Evolutionary conservation across 1,139 yeast genomes (phyloP).

Genomic region (Saccharomyces pastorianus): DNA sequence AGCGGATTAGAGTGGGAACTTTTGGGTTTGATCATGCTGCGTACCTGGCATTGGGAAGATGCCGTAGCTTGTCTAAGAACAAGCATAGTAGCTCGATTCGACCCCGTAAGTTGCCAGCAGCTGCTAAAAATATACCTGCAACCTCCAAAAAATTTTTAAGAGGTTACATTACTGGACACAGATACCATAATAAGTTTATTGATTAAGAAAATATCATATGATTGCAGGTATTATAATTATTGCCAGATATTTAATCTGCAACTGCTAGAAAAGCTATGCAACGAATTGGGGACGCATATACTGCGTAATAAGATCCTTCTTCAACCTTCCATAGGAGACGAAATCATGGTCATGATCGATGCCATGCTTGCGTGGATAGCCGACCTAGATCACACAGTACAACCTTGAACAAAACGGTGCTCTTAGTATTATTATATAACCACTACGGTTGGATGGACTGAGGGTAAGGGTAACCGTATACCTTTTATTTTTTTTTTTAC

Average conservation of each 20-base stretch:
- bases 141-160: conserved; percentile 12
- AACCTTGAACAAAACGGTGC: neutral
- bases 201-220: conserved; percentile 32
- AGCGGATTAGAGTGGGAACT: conserved; percentile 92
- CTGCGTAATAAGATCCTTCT: conserved; percentile 31
- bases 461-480: neutral
- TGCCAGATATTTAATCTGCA: conserved; percentile 30
- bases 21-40: conserved; percentile 70
- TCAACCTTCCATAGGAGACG: conserved; percentile 18
- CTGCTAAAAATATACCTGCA: conserved; percentile 31
- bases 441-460: neutral
- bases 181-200: conserved; percentile 31
- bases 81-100: conserved; percentile 67
- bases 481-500: neutral
- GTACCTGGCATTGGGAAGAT: conserved; percentile 72
- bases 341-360: conserved; percentile 19
- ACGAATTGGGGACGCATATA: conserved; percentile 28
- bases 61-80: conserved; percentile 75
- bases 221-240: conserved; percentile 34
- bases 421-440: neutral
- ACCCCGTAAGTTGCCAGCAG: conserved; percentile 41
- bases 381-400: conserved; percentile 1
- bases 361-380: conserved; percentile 22
- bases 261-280: conserved; percentile 28
- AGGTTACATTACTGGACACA: conserved; percentile 21